Evolutionary conservation across 1,284 basidiomycete genomes (phyloP).

Genomic region (Trametes sp.): DNA sequence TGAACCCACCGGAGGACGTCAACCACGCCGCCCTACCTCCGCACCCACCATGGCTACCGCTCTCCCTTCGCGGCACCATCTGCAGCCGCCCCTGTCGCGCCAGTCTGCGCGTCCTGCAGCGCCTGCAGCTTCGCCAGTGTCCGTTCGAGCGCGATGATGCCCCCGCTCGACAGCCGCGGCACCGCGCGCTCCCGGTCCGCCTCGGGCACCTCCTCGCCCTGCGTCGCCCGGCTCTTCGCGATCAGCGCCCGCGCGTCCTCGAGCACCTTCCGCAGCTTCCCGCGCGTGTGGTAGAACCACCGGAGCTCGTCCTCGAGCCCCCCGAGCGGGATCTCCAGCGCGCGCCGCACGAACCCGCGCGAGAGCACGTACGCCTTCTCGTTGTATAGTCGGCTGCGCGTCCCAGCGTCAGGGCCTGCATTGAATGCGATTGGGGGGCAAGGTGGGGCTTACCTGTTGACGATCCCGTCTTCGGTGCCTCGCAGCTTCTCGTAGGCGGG

Average conservation of each 20-base stretch:
- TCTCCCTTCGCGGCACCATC: background rate
- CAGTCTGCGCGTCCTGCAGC: constrained; percentile 35
- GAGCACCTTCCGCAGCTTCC: constrained; percentile 75
- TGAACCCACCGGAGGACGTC: background rate
- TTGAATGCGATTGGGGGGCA: background rate
- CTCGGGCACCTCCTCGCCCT: constrained; percentile 43
- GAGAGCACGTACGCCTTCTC: constrained; percentile 95
- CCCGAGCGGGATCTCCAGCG: constrained; percentile 79
- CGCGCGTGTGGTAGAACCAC: constrained; percentile 76
- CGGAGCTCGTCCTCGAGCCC: constrained; percentile 78
- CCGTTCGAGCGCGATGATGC: constrained; percentile 81
- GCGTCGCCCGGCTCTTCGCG: constrained; percentile 63
- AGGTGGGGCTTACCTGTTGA: constrained; percentile 70
- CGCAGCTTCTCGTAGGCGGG: constrained; percentile 91
- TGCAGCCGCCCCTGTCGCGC: background rate
- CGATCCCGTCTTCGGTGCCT: constrained; percentile 87
- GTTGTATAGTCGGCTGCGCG: constrained; percentile 76
- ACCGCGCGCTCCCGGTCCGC: constrained; percentile 70
- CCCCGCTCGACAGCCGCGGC: constrained; percentile 80
- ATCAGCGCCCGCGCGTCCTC: constrained; percentile 70
- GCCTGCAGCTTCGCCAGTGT: constrained; percentile 57
- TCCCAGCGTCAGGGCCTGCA: background rate
- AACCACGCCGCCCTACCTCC: background rate
- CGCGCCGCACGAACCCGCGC: constrained; percentile 86
- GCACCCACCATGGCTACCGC: constrained; percentile 5